Evolutionary conservation across 2,329 filamentous ascomycete genomes (phyloP), one percentile per base, ranked within the genome.

Genomic region (Sclerotinia subarctica): DNA sequence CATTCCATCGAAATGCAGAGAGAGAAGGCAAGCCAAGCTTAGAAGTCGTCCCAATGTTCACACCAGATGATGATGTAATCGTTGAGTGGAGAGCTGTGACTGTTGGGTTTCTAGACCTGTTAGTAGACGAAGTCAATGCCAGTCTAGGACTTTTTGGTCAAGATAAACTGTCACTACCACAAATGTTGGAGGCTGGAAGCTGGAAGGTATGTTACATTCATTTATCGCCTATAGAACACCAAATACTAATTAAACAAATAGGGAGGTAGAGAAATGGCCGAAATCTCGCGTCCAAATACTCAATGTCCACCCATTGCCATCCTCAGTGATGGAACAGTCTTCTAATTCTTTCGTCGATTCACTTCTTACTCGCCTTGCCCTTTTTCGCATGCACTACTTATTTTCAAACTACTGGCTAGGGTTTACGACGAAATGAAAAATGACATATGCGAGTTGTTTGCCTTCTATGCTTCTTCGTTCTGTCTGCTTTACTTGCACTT

Each of bases 181-280:
- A 99, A 78, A 88, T 99, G 82, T 84, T 99, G 24, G 95, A 98
- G 79, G 95, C 94, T 19, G 95, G 95, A 64, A 96, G 92, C 77
- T 99, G 95, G 94, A 98, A 98, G 91, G 94, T 95, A 79, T 81
- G 86, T 74, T 68, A 26, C 38, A 29, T 42, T 51, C 64, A 44
- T 60, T 71, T 21, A 24, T 57, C 29, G 8, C 19, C 26, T 21
- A 5, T 11, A 10, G 71, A 66, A 64, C 68, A 21, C 32, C 24
- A 21, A 17, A 49, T 58, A 68, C 66, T 68, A 69, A 72, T 51
- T 19, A n/a, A 46, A 64, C 76, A 76, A 76, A 70, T 69, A 86
- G 94, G 94, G 94, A 74, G 95, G 95, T 69, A 89, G 95, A 77
- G 95, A 98, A 81, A 91, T 98, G 78, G 95, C 95, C 71, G 94